These are phyloP conservation scores for Pseudopithomyces maydicus DNA, from an alignment of 2,329 filamentous ascomycete genomes.

Conservation along the genomic window DNA sequence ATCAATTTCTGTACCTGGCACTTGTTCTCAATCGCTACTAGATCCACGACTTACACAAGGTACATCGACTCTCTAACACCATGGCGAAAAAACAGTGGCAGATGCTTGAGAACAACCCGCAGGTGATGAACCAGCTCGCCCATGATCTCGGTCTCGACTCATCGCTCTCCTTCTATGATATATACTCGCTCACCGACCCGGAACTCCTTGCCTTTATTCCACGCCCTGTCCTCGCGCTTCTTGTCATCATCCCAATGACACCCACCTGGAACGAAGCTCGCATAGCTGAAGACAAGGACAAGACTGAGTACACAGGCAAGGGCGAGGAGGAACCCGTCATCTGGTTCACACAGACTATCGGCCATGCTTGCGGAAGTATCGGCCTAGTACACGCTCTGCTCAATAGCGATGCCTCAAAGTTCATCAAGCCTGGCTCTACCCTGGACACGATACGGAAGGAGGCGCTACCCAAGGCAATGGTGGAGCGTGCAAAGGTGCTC, in stretches of 20 bases:
- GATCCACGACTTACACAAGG: neutral
- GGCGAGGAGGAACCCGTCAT: conserved; percentile 59
- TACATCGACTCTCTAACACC: neutral
- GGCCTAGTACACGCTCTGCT: conserved; percentile 59
- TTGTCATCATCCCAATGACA: conserved; percentile 58
- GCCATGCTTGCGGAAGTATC: conserved; percentile 64
- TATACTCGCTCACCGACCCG: conserved; percentile 58
- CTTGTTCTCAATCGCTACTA: neutral
- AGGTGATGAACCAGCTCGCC: conserved; percentile 57
- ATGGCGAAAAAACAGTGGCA: conserved; percentile 36
- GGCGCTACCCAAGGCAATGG: conserved; percentile 51
- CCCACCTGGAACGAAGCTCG: conserved; percentile 47
- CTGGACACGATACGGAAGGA: conserved; percentile 53
- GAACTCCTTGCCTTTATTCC: conserved; percentile 57
- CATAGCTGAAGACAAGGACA: conserved; percentile 47
- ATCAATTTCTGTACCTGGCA: neutral
- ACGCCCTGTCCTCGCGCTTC: conserved; percentile 58
- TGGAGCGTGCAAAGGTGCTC: conserved; percentile 56
- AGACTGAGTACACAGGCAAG: conserved; percentile 50
- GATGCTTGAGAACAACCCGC: conserved; percentile 58
- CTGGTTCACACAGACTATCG: conserved; percentile 65
- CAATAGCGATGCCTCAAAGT: conserved; percentile 54
- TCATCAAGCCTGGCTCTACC: conserved; percentile 50
- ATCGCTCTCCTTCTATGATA: conserved; percentile 57
- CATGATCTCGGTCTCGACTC: conserved; percentile 55